Evolutionary conservation across 2,329 filamentous ascomycete genomes (phyloP), one percentile per base, ranked within the genome.

Genomic region (Venturia carpophila): DNA sequence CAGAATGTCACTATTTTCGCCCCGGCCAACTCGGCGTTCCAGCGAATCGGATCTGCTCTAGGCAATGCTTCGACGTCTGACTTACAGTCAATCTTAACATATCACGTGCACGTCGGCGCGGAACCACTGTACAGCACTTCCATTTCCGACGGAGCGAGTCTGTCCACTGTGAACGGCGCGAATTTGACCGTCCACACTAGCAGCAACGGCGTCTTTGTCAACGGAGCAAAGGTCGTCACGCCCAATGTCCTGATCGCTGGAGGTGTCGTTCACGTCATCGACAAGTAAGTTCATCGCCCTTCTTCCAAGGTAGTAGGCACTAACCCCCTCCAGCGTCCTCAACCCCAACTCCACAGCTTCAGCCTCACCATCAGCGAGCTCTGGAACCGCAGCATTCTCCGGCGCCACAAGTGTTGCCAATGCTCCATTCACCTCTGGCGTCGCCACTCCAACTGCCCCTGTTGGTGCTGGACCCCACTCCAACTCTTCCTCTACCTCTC

Each of bases 31-130:
- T 21, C 42, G 6, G 64, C 55, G 9, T 65, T 66, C 65, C 63
- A 62, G 37, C 13, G 21, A n/a, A 56, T 66, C 24, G 42, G 52
- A 27, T 65, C 65, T 6, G 63, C 52, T 39, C 66, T 82, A 7
- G 71, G 73, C 30, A 76, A 76, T 60, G 71, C 85, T 41, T 77
- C 77, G 19, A 71, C 74, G 0, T 72, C 78, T 2, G 70, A 81
- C 27, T 75, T 87, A 1, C 72, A 76, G 1, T 71, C 72, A 21
- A 78, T 87, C 52, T 77, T 88, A 45, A 73, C 77, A 34, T 89
- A 89, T 72, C 86, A 89, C 71, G 77, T 87, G 62, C 73, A 87
- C 52, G 76, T 77, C 56, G 79, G 78, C 52, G 76, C 75, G 7
- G 78, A 84, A 1, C 74, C 58, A 45, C 7, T 75, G 65, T 88